Evolutionary conservation across 352 stramenopile genomes (phyloP).

Genomic region (Pythium monospermum): DNA sequence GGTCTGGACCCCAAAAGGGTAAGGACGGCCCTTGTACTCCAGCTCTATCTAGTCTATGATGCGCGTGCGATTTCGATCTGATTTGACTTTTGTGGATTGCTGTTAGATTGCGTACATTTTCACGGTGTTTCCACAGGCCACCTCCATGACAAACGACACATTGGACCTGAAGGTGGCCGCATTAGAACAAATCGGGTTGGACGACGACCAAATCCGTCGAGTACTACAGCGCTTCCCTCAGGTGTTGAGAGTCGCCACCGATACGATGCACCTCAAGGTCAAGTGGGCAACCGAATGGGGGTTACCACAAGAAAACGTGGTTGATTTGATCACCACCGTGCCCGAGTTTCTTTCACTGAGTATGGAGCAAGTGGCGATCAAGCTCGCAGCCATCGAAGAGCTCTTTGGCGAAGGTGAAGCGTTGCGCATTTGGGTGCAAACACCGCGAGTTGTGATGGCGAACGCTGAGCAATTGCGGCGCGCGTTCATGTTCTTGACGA

Average conservation of each 20-base stretch:
- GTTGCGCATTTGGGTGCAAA: slow-evolving; percentile 17
- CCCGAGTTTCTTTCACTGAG: slow-evolving; percentile 39
- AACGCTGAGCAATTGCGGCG: slow-evolving; percentile 34
- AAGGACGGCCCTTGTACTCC: neutral
- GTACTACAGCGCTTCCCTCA: slow-evolving; percentile 39
- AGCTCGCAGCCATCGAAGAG: slow-evolving; percentile 33
- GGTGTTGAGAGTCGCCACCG: slow-evolving; percentile 31
- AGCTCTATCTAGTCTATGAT: neutral
- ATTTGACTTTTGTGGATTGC: neutral
- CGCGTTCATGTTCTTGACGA: slow-evolving; percentile 34
- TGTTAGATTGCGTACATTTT: slow-evolving; percentile 51
- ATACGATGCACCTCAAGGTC: slow-evolving; percentile 31
- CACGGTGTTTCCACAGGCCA: slow-evolving; percentile 36
- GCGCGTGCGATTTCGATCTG: neutral
- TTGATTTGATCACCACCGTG: slow-evolving; percentile 28
- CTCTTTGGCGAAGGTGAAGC: slow-evolving; percentile 32
- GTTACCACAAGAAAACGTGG: slow-evolving; percentile 25
- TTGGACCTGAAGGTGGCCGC: slow-evolving; percentile 41
- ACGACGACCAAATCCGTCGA: slow-evolving; percentile 29
- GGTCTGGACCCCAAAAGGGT: slow-evolving; percentile 14
- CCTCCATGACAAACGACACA: slow-evolving; percentile 32
- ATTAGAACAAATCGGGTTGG: slow-evolving; percentile 30
- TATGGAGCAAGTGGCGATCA: slow-evolving; percentile 32
- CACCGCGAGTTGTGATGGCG: slow-evolving; percentile 46
- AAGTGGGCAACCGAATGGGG: slow-evolving; percentile 27